A percentile compares a stretch with the other conserved stretches of the same genome.
These are phyloP conservation scores for Neckera pumila DNA, from an alignment of 225 moss, liverwort and hornwort species.

Conservation along the genomic window DNA sequence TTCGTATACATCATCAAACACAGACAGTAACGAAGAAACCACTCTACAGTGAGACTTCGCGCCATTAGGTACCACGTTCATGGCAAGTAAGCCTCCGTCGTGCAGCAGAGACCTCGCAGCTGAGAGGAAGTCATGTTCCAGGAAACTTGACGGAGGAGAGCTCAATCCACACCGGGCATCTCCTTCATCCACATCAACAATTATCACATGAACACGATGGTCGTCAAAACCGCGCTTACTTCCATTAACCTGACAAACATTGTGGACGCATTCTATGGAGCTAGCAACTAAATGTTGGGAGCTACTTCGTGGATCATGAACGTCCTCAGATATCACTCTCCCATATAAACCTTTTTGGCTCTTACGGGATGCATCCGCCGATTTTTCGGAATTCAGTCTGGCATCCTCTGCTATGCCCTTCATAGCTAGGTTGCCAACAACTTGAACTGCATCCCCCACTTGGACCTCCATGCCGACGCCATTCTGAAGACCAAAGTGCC, in stretches of 20 bases:
- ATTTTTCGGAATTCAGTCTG: background rate
- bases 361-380: background rate
- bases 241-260: background rate
- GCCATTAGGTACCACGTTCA: slow-evolving; percentile 72
- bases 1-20: slow-evolving; percentile 70
- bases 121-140: slow-evolving; percentile 51
- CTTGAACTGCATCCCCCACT: slow-evolving; percentile 23
- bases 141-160: slow-evolving; percentile 65
- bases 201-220: slow-evolving; percentile 61
- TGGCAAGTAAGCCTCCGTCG: slow-evolving; percentile 65
- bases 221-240: background rate
- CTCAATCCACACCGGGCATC: slow-evolving; percentile 64
- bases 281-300: background rate
- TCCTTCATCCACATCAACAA: slow-evolving; percentile 81
- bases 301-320: background rate
- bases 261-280: background rate
- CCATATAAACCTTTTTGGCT: background rate
- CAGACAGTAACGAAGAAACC: slow-evolving; percentile 30
- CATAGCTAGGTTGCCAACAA: slow-evolving; percentile 15
- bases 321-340: background rate
- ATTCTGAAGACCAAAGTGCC: slow-evolving; percentile 60
- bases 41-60: slow-evolving; percentile 24
- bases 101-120: slow-evolving; percentile 44
- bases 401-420: background rate
- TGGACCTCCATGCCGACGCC: slow-evolving; percentile 14